A percentile compares a stretch with the other conserved stretches of the same genome.
Conservation (phyloP, 108 stramenopile species). For the Fragilaria radians region DNA sequence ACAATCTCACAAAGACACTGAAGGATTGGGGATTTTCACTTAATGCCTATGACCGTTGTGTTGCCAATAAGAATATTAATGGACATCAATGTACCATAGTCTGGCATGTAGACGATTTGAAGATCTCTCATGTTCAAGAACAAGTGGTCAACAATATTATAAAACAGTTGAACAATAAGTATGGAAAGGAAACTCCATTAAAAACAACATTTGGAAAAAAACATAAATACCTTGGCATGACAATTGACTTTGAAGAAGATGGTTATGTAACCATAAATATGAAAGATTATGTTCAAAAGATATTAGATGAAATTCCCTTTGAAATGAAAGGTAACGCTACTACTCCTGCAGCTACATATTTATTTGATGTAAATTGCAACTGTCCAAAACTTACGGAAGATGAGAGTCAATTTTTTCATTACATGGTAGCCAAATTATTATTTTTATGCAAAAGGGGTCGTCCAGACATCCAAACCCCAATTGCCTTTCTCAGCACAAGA, state of each 20-base stretch:
- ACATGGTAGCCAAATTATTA: constrained; percentile 12
- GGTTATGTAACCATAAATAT: constrained; percentile 12
- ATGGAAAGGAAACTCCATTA: constrained; percentile 15
- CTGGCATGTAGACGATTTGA: too few species aligned
- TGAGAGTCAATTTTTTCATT: background rate
- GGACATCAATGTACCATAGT: too few species aligned
- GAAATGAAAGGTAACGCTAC: constrained; percentile 9
- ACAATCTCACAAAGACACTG: background rate
- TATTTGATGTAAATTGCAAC: constrained; percentile 27
- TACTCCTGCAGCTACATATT: constrained; percentile 23
- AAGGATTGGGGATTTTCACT: constrained; percentile 19
- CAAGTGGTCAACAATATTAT: constrained; percentile 7
- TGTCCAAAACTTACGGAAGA: background rate
- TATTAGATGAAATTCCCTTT: constrained; percentile 10
- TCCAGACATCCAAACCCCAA: constrained; percentile 18
- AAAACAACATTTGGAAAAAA: background rate
- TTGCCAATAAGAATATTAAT: constrained; percentile 20
- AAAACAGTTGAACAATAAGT: constrained; percentile 3
- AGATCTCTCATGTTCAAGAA: constrained; percentile 20
- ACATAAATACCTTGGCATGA: constrained; percentile 37
- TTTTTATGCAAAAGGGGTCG: constrained; percentile 15
- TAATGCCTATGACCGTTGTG: constrained; percentile 39
- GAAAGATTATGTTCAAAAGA: constrained; percentile 10
- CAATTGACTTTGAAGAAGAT: constrained; percentile 6
- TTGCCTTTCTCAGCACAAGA: constrained; percentile 43